Evolutionary conservation across 306 rosid genomes (phyloP), one percentile per base, ranked within the genome.

Genomic region (Astragalus glycyphyllos): DNA sequence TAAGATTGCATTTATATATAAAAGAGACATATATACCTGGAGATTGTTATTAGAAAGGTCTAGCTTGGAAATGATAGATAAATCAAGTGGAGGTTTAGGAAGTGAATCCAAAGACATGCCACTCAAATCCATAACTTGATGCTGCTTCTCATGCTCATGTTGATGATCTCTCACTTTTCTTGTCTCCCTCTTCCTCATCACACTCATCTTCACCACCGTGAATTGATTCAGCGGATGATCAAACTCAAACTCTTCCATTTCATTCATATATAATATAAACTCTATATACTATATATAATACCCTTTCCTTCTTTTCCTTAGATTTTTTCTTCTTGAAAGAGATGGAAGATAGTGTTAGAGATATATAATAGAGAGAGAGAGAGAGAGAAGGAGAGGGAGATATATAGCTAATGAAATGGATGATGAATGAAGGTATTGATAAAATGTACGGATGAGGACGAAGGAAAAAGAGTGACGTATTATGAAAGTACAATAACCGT

Each of bases 41-140:
- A 93, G 88, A 77, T 90, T 88, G 79, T 93, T 93, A 17, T 87
- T 88, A 31, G 97, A 90, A 35, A 93, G 85, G 60, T 93, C 87
- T 50, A 93, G 76, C 64, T 83, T 93, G 81, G 45, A 81, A 73
- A 93, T 84, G 59, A 79, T 57, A 0, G 81, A 84, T 45, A 93
- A 63, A 75, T 88, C 89, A 42, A 93, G 77, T 2, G 89, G 68
- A 60, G 90, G 84, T 71, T 64, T 82, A 2, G 98, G 97, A 29
- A 93, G 82, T 51, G 88, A 68, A 0, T 87, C 87, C 76, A 93
- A 79, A 26, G 88, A 85, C 88, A 83, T 49, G 80, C 92, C 83
- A 80, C 93, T 90, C 76, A 90, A 79, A 60, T 92, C 91, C 64
- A 92, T 84, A 2, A 71, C 72, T 62, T 86, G 87, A 66, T 76